These are phyloP conservation scores for Aspergillus ibericus DNA, from an alignment of 2,329 filamentous ascomycete species.

Conservation along the genomic window DNA sequence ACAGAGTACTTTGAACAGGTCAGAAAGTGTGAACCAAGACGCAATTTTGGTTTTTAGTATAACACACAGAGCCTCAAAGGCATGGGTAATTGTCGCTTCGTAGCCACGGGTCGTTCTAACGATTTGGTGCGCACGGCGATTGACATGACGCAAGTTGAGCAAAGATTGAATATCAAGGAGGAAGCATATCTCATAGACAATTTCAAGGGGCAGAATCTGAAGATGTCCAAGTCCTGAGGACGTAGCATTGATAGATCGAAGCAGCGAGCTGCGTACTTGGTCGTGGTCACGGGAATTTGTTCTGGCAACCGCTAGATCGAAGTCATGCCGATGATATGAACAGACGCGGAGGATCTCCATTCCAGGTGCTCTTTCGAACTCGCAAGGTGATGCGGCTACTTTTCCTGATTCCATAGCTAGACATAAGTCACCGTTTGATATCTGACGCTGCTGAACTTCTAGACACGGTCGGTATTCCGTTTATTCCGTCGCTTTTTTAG, in stretches of 20 bases:
- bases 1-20: slow-evolving; percentile 8
- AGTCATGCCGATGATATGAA: neutral
- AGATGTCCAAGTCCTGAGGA: neutral
- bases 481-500: too few relatives aligned
- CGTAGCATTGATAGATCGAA: neutral
- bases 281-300: neutral
- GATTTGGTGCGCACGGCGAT: neutral
- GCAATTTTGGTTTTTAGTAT: slow-evolving; percentile 3
- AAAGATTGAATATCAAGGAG: neutral
- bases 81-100: neutral
- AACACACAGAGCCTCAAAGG: neutral
- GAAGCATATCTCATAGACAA: neutral
- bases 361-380: too few relatives aligned
- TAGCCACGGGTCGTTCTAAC: neutral
- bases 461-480: too few relatives aligned
- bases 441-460: too few relatives aligned
- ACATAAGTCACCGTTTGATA: too few relatives aligned
- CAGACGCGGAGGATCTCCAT: neutral
- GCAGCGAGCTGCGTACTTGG: neutral
- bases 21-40: slow-evolving; percentile 5
- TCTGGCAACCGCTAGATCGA: neutral
- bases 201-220: neutral
- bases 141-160: neutral
- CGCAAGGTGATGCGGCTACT: too few relatives aligned
- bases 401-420: too few relatives aligned